phyloP scores from a whole-genome alignment of 208 protist genomes.

The Trypanosoma platydactyli region DNA sequence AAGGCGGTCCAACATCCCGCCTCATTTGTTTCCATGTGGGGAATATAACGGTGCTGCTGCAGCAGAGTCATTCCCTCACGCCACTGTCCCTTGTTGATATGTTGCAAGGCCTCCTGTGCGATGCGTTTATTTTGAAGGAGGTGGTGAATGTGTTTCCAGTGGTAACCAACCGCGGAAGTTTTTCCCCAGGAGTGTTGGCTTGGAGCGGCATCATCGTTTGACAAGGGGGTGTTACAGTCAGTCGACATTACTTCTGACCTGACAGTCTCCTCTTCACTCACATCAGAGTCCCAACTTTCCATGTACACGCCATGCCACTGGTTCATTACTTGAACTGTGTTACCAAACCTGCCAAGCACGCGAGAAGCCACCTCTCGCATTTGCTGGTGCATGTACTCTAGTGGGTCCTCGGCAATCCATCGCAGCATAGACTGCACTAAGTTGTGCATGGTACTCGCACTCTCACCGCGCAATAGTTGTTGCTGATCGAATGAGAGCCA shows the following conservation, averaged over 20 bases:
- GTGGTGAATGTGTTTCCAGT: conserved; percentile 89
- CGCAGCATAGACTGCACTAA: conserved; percentile 62
- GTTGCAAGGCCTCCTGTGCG: conserved; percentile 47
- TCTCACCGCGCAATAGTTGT: conserved; percentile 73
- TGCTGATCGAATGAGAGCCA: conserved; percentile 79
- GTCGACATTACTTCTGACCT: conserved; percentile 11
- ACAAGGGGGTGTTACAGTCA: not conserved
- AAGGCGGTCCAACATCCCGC: conserved; percentile 44
- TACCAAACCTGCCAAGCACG: conserved; percentile 1
- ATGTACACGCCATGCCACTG: conserved; percentile 21
- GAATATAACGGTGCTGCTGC: conserved; percentile 47
- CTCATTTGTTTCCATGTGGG: conserved; percentile 6
- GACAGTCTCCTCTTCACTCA: not conserved
- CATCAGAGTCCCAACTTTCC: conserved; percentile 20
- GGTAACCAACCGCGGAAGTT: conserved; percentile 50
- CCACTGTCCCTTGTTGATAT: conserved; percentile 72
- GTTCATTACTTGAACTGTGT: not conserved
- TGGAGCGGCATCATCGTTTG: not conserved
- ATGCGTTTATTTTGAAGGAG: conserved; percentile 81
- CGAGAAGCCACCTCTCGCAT: conserved; percentile 22
- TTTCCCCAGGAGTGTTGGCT: conserved; percentile 9
- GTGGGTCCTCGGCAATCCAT: conserved; percentile 80
- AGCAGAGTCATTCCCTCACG: conserved; percentile 69
- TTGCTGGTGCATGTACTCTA: conserved; percentile 43
- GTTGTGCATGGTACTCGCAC: conserved; percentile 56